These are phyloP conservation scores for Boletus pseudopeckii DNA, from an alignment of 768 basidiomycete genomes.

Conservation along the genomic window DNA sequence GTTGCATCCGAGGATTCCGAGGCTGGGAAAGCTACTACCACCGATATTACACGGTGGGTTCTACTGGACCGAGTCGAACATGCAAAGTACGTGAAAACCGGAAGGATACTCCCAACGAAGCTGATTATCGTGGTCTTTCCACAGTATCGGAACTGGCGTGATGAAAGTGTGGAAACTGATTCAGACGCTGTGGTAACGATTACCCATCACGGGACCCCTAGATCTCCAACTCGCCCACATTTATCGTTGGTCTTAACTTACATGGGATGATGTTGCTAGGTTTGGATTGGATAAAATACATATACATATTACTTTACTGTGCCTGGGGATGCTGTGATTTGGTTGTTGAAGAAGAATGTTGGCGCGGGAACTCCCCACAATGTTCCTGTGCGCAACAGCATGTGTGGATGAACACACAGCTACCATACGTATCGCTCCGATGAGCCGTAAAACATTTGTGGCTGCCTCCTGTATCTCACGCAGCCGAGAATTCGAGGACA, in stretches of 20 bases:
- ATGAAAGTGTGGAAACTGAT: slow-evolving; percentile 69
- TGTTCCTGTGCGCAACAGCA: background rate
- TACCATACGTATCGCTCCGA: background rate
- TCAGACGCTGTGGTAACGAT: slow-evolving; percentile 28
- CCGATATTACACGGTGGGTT: slow-evolving; percentile 46
- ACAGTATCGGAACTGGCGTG: slow-evolving; percentile 71
- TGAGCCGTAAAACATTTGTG: background rate
- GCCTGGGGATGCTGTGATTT: background rate
- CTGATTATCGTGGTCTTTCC: slow-evolving; percentile 1
- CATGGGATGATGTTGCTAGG: background rate
- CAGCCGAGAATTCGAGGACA: slow-evolving; percentile 24
- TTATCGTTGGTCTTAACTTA: background rate
- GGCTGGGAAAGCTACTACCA: slow-evolving; percentile 1
- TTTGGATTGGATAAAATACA: background rate
- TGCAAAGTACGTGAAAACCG: slow-evolving; percentile 52
- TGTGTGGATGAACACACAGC: slow-evolving; percentile 18
- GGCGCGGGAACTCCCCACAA: background rate
- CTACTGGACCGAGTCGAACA: slow-evolving; percentile 49
- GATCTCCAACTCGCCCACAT: background rate
- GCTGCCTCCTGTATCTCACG: slow-evolving; percentile 4
- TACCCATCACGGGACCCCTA: background rate
- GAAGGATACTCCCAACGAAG: background rate
- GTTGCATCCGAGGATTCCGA: slow-evolving; percentile 11
- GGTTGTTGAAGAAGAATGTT: background rate
- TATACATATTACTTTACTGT: background rate